Percentiles rank a stretch among this genome's conserved stretches.
phyloP scores from a whole-genome alignment of 2,329 filamentous ascomycete species.

The Trichoderma koningii region DNA sequence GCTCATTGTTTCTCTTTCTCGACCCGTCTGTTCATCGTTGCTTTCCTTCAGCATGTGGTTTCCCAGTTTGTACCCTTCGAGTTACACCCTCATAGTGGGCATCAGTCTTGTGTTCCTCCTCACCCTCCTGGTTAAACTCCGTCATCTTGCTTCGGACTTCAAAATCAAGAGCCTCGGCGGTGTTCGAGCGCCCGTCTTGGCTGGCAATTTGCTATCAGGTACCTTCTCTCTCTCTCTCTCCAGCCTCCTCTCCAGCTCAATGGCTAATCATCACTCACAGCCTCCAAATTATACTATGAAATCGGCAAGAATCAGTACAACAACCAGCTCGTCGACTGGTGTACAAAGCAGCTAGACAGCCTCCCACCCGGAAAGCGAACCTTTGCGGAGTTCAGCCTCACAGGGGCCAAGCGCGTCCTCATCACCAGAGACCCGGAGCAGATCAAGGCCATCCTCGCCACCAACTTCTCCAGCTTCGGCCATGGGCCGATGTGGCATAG shows the following conservation, averaged over 20 bases:
- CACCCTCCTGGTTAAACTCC: conserved; percentile 31
- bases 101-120: not conserved
- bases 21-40: not conserved
- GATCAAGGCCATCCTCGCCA: conserved; percentile 58
- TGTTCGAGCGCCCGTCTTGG: conserved; percentile 38
- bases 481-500: conserved; percentile 49
- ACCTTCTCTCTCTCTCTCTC: not conserved
- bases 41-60: not conserved
- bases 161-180: conserved; percentile 40
- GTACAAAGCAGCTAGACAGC: conserved; percentile 27
- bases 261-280: conserved; percentile 22
- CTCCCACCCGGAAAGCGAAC: conserved; percentile 19
- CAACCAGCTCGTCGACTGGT: conserved; percentile 30
- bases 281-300: conserved; percentile 29
- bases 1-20: no score
- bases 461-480: conserved; percentile 58
- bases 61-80: not conserved
- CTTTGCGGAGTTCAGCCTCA: conserved; percentile 32
- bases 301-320: conserved; percentile 31
- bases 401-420: conserved; percentile 39
- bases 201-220: conserved; percentile 42
- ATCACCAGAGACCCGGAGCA: conserved; percentile 58
- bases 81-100: not conserved
- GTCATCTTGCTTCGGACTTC: conserved; percentile 33
- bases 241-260: not conserved